Evolutionary conservation across 2,329 filamentous ascomycete species (phyloP).

Genomic region (Aspergillus tubingensis): DNA sequence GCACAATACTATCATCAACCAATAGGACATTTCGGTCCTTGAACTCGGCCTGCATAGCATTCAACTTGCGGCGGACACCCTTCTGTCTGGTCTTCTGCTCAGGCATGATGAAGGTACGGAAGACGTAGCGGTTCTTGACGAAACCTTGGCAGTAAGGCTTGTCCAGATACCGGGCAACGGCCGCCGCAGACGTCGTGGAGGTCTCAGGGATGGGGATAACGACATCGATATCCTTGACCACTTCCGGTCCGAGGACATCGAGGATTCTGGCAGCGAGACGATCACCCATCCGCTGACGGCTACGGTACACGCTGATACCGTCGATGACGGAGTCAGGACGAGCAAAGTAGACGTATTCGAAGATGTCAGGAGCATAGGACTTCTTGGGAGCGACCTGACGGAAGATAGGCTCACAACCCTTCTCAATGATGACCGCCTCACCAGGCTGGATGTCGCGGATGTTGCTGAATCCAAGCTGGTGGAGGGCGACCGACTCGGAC

Average conservation of each 20-base stretch:
- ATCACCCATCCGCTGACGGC: slow-evolving; percentile 82
- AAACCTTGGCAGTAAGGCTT: slow-evolving; percentile 81
- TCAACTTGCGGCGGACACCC: slow-evolving; percentile 86
- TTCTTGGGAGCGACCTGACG: slow-evolving; percentile 69
- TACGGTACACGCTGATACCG: slow-evolving; percentile 82
- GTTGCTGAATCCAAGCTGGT: slow-evolving; percentile 75
- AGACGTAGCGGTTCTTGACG: slow-evolving; percentile 87
- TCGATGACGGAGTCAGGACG: slow-evolving; percentile 81
- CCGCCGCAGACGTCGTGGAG: slow-evolving; percentile 76
- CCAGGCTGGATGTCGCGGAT: slow-evolving; percentile 79
- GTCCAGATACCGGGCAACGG: slow-evolving; percentile 71
- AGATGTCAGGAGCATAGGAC: slow-evolving; percentile 80
- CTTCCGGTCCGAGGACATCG: slow-evolving; percentile 66
- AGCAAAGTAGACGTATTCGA: slow-evolving; percentile 86
- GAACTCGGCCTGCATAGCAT: slow-evolving; percentile 83
- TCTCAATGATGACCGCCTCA: slow-evolving; percentile 81
- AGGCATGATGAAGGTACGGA: slow-evolving; percentile 85
- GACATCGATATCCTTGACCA: slow-evolving; percentile 72
- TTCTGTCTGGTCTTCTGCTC: slow-evolving; percentile 79
- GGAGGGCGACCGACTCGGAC: slow-evolving; percentile 81
- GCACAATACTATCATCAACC: slow-evolving; percentile 87
- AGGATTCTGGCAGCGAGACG: slow-evolving; percentile 75
- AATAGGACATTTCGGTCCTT: slow-evolving; percentile 75
- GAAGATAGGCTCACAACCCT: slow-evolving; percentile 73
- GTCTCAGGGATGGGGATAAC: slow-evolving; percentile 86